Evolutionary conservation across 1,284 basidiomycete genomes (phyloP), one percentile per base, ranked within the genome.

Genomic region (Naganishia sp.): DNA sequence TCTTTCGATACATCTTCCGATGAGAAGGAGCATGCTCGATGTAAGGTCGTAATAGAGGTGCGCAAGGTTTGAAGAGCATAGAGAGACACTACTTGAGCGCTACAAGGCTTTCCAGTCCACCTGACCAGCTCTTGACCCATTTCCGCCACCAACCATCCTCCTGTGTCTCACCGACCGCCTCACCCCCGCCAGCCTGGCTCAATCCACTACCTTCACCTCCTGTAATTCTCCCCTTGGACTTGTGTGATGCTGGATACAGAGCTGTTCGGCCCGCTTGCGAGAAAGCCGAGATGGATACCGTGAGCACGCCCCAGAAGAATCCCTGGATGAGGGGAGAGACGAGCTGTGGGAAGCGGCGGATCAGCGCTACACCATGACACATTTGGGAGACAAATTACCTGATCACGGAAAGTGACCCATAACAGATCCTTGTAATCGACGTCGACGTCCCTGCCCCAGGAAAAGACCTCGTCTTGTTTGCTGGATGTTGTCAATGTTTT

Each of bases 331-430:
- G 68, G 0, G 78, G 78, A 5, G 64, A 68, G 16, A 63, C 59
- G 21, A 65, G 66, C 48, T 60, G 42, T 42, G 18, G 15, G 39
- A 23, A 13, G 46, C 9, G n/a, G 10, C n/a, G 21, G 13, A 16
- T 45, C 39, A 23, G n/a, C 21, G 42, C 25, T 9, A 46, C 28
- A 52, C 43, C 18, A 18, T 11, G 13, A 4, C 7, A 39, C 18
- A 2, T 23, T 39, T 7, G 2, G 36, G 1, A 42, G 10, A 7
- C 4, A 18, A 36, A 77, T 65, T 54, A 79, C 79, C 70, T 80
- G 79, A 74, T 80, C 79, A 54, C 75, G 63, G 10, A 79, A 43
- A 0, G 79, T 80, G 2, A 79, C 73, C 75, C 77, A 79, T 16
- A 68, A 55, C 1, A 75, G 74, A 55, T 70, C 70, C 1, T 65